phyloP scores from a whole-genome alignment of 495 filamentous ascomycete genomes.

The Hypomontagnella submonticulosa region DNA sequence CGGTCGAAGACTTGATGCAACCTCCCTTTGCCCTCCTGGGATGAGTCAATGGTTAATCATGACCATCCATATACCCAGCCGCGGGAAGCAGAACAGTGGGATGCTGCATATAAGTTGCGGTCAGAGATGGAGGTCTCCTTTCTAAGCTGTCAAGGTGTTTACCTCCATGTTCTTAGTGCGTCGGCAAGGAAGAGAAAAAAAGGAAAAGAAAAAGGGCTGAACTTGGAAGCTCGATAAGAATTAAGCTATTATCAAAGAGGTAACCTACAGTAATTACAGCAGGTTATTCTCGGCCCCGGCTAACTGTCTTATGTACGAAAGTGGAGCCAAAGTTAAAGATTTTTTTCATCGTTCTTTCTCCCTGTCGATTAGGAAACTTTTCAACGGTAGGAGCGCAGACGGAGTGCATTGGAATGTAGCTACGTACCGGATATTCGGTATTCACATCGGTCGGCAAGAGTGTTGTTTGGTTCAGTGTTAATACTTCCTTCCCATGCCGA shows the following conservation, averaged over 20 bases:
- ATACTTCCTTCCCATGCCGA: conserved; percentile 4
- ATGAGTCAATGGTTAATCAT: conserved; percentile 32
- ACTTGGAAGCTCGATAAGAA: conserved; percentile 18
- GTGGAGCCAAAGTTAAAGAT: not conserved
- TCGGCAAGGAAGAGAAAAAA: conserved; percentile 4
- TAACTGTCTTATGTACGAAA: not conserved
- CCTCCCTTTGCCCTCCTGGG: conserved; percentile 16
- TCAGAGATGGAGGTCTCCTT: conserved; percentile 22
- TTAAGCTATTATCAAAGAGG: conserved; percentile 25
- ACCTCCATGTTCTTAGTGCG: conserved; percentile 20
- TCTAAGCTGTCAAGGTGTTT: not conserved
- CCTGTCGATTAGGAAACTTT: not conserved
- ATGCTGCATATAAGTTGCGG: conserved; percentile 31
- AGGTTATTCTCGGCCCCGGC: conserved; percentile 6
- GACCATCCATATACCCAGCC: not conserved
- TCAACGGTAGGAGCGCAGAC: not conserved
- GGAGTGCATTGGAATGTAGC: not conserved
- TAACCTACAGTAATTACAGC: not conserved
- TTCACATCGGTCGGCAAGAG: conserved; percentile 17
- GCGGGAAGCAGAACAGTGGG: conserved; percentile 3
- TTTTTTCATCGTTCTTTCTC: conserved; percentile 9
- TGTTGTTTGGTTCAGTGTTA: conserved; percentile 6
- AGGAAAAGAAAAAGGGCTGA: conserved; percentile 10
- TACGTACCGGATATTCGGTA: conserved; percentile 5
- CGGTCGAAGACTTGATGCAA: conserved; percentile 21